Evolutionary conservation across 2,329 filamentous ascomycete species (phyloP).

Genomic region (Microsporum audouinii): DNA sequence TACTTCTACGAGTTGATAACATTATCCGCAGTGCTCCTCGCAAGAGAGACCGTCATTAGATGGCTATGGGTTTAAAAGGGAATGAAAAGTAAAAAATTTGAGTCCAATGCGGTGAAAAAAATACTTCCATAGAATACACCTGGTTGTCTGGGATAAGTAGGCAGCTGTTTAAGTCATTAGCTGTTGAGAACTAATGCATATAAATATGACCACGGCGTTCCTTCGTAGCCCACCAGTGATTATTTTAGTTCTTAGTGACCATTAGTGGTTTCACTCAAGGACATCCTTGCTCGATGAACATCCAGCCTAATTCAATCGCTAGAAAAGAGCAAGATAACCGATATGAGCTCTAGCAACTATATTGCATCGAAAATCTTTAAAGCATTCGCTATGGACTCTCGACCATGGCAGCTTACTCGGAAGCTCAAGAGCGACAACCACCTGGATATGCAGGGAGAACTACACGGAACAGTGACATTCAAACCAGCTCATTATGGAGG

Average conservation of each 20-base stretch:
- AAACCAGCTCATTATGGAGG: conserved; percentile 15
- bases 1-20: conserved; percentile 89
- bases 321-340: background rate
- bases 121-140: background rate
- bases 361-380: conserved; percentile 19
- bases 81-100: background rate
- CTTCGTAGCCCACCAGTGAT: too few species aligned
- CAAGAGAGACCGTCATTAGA: conserved; percentile 61
- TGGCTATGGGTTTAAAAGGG: background rate
- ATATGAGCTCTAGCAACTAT: background rate
- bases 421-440: conserved; percentile 32
- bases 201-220: background rate
- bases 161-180: background rate
- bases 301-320: background rate
- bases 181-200: background rate
- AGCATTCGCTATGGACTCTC: conserved; percentile 20
- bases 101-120: background rate
- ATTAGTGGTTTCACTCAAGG: too few species aligned
- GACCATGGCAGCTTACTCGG: conserved; percentile 28
- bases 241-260: too few species aligned
- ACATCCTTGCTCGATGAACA: too few species aligned
- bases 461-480: conserved; percentile 33
- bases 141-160: background rate
- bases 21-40: conserved; percentile 91
- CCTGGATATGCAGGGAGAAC: conserved; percentile 31